These are phyloP conservation scores for Nannochloropsis salina DNA, from an alignment of 108 stramenopile species.

Conservation along the genomic window DNA sequence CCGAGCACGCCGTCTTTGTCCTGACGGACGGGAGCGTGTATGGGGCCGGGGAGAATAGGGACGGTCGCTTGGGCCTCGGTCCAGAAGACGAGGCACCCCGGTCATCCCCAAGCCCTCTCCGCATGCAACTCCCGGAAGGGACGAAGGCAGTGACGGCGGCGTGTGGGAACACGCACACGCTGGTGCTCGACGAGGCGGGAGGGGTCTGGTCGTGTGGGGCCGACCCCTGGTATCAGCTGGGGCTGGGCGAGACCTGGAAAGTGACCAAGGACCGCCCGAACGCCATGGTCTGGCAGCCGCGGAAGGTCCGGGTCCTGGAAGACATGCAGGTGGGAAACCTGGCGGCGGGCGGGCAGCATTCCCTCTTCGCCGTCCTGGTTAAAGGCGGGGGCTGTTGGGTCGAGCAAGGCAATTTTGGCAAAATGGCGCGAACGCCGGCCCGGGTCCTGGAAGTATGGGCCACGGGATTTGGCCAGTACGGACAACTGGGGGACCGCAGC, in stretches of 20 bases:
- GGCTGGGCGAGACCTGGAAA: background rate
- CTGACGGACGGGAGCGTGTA: background rate
- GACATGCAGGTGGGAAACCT: background rate
- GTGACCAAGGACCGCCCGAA: background rate
- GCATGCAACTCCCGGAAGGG: background rate
- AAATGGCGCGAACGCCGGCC: background rate
- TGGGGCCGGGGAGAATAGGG: background rate
- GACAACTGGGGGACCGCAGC: background rate
- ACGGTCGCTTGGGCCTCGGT: background rate
- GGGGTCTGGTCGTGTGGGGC: background rate
- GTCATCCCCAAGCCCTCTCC: background rate
- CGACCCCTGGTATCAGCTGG: background rate
- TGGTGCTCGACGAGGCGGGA: background rate
- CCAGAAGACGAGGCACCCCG: background rate
- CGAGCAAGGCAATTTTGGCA: background rate
- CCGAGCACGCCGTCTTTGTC: background rate
- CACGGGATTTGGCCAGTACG: background rate
- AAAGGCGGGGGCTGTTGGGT: background rate
- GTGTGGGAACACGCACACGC: background rate
- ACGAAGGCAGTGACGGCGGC: background rate
- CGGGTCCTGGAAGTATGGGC: background rate
- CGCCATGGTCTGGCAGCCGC: background rate
- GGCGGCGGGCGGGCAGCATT: background rate
- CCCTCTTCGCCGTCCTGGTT: background rate
- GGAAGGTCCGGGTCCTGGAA: slow-evolving; percentile 9